phyloP scores from a whole-genome alignment of 1,284 basidiomycete genomes.

The Calocybe gambosa region DNA sequence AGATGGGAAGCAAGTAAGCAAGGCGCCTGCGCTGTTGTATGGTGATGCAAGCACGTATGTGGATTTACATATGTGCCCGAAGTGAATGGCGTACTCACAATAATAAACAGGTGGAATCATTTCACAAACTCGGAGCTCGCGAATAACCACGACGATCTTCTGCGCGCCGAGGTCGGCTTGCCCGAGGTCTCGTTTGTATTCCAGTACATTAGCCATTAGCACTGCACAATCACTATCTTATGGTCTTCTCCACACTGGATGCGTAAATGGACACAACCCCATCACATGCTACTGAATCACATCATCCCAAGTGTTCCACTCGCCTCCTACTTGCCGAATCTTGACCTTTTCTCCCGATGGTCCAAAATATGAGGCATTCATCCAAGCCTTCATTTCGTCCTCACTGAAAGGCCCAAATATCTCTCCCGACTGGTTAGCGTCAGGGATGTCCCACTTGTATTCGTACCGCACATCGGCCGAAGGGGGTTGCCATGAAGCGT shows the following conservation, averaged over 20 bases:
- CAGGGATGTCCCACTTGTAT: slow-evolving; percentile 68
- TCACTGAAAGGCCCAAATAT: slow-evolving; percentile 73
- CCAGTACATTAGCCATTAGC: slow-evolving; percentile 82
- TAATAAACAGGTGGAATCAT: slow-evolving; percentile 87
- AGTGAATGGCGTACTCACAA: background rate
- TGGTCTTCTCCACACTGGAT: background rate
- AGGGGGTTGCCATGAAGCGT: slow-evolving; percentile 65
- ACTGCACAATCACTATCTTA: slow-evolving; percentile 3
- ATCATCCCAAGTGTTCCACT: slow-evolving; percentile 72
- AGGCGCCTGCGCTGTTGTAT: slow-evolving; percentile 84
- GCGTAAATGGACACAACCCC: too few species aligned
- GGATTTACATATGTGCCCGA: background rate
- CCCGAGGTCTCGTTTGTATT: slow-evolving; percentile 89
- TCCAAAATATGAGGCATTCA: slow-evolving; percentile 73
- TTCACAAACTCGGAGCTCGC: slow-evolving; percentile 85
- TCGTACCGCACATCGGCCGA: slow-evolving; percentile 73
- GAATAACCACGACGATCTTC: slow-evolving; percentile 92
- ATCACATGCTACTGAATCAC: slow-evolving; percentile 47
- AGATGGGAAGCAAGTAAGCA: slow-evolving; percentile 79
- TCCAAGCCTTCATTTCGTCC: slow-evolving; percentile 72
- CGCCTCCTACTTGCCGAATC: slow-evolving; percentile 52
- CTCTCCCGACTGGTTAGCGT: slow-evolving; percentile 40
- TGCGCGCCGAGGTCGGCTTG: slow-evolving; percentile 83
- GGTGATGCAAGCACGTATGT: slow-evolving; percentile 97
- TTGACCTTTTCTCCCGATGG: slow-evolving; percentile 65